Conservation (phyloP, 306 rosid species). For the Hippophae tibetana region DNA sequence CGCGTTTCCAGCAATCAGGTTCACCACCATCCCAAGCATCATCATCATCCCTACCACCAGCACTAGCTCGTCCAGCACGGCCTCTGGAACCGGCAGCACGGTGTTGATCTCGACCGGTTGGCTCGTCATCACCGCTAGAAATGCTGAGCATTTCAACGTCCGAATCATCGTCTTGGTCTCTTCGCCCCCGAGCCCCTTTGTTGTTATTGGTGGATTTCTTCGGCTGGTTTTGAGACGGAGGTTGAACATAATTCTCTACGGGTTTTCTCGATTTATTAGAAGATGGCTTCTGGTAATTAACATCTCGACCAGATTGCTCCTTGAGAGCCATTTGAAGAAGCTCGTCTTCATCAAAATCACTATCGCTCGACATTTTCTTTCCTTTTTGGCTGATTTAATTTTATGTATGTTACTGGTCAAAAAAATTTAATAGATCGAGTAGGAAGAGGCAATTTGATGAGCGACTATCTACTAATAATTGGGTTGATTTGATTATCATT, state of each 20-base stretch:
- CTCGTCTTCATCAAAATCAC: conserved; percentile 72
- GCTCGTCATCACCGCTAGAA: conserved; percentile 92
- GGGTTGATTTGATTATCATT: too few relatives aligned
- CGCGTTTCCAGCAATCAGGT: conserved; percentile 82
- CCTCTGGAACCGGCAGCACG: conserved; percentile 22
- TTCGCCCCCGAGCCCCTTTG: conserved; percentile 20
- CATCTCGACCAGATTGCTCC: conserved; percentile 77
- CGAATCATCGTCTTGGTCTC: conserved; percentile 87
- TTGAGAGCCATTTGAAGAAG: conserved; percentile 89
- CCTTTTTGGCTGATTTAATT: background rate
- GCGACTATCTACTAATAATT: too few relatives aligned
- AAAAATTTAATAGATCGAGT: too few relatives aligned
- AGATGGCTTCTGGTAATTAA: conserved; percentile 49
- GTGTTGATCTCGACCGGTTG: conserved; percentile 25
- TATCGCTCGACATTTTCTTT: conserved; percentile 76
- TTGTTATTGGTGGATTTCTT: conserved; percentile 6
- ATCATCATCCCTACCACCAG: conserved; percentile 41
- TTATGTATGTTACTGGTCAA: too few relatives aligned
- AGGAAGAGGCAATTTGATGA: too few relatives aligned
- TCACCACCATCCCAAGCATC: conserved; percentile 86
- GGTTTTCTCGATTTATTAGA: conserved; percentile 48
- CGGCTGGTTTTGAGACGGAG: conserved; percentile 27
- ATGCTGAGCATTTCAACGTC: conserved; percentile 97
- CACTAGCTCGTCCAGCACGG: conserved; percentile 28
- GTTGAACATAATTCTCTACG: conserved; percentile 87